A percentile compares a stretch with the other conserved stretches of the same genome.
These are phyloP conservation scores for Myriosclerotinia curreyana DNA, from an alignment of 2,329 filamentous ascomycete genomes.

Conservation along the genomic window DNA sequence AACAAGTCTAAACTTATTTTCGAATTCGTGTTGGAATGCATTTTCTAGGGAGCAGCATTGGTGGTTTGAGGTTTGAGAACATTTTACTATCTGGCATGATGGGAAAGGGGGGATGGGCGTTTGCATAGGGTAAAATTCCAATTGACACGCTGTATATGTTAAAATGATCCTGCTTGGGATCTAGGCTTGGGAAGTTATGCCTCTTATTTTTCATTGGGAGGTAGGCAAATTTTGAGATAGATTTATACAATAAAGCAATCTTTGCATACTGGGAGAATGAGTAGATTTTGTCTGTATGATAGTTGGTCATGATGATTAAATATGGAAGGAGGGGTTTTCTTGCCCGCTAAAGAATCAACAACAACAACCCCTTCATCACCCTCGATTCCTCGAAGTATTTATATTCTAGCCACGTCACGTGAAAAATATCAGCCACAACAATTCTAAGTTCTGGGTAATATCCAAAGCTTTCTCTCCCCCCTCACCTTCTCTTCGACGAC, in stretches of 20 bases:
- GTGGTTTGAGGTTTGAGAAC: constrained; percentile 1
- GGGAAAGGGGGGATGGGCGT: constrained; percentile 25
- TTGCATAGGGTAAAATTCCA: constrained; percentile 11
- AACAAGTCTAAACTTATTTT: constrained; percentile 8
- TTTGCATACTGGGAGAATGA: constrained; percentile 5
- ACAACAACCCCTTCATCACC: not conserved
- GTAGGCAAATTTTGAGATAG: constrained; percentile 11
- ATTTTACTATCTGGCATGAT: constrained; percentile 29
- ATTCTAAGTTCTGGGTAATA: not conserved
- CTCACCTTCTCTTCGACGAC: not conserved
- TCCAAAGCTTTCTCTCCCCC: constrained; percentile 15
- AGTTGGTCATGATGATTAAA: not conserved
- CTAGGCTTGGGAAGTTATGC: constrained; percentile 19
- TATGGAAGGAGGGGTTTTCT: too few species aligned
- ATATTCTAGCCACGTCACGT: not conserved
- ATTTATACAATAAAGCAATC: constrained; percentile 14
- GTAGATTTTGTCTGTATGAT: not conserved
- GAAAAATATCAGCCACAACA: not conserved
- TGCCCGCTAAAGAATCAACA: not conserved
- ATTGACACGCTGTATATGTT: constrained; percentile 15
- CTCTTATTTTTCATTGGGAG: constrained; percentile 15
- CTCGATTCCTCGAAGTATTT: not conserved
- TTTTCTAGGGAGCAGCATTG: constrained; percentile 15
- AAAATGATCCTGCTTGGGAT: constrained; percentile 10
- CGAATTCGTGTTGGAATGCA: constrained; percentile 21